Evolutionary conservation across 2,329 filamentous ascomycete species (phyloP), one percentile per base, ranked within the genome.

Genomic region (Diaporthe australafricana): DNA sequence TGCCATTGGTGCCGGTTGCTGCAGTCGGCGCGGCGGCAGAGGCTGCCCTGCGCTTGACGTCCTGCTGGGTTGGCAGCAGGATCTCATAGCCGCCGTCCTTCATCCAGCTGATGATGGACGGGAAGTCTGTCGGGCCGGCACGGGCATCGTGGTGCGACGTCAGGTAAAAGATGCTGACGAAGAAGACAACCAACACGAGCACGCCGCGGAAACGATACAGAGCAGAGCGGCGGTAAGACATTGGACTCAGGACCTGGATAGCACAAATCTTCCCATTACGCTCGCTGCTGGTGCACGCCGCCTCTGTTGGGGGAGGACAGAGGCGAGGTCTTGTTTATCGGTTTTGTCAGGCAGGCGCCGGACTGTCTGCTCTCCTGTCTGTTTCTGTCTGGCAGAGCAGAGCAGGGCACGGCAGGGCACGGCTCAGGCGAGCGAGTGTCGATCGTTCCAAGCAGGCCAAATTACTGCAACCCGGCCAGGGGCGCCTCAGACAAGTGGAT

Each of bases 41-140:
- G 42, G 60, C 42, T n/a, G 60, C 60, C 3, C 63, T 66, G 48
- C 52, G 69, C 70, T 68, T 42, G 32, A 63, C 72, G n/a, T 73
- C 72, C 38, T 69, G 69, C n/a, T 55, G 47, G 48, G 72, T 71
- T 14, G 72, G 72, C 3, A 73, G 69, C 50, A 73, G 57, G 48
- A 73, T 71, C 63, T 73, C 72, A 38, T 73, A 73, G 57, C 72
- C 72, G 45, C 72, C 72, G 27, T 73, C 72, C 22, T 62, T 66
- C 56, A 73, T 73, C 72, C 72, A 73, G 40, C 22, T 42, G 72
- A 73, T 73, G 50, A 71, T 71, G 35, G 72, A 73, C 17, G 72
- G 63, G 25, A 70, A 60, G 56, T 53, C 57, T 2, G 72, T 35
- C 48, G 66, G 63, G 27, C 40, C 48, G 32, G 50, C 32, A 8